phyloP scores from a whole-genome alignment of 1,139 yeast species.

The Magnusiomyces suaveolens region DNA sequence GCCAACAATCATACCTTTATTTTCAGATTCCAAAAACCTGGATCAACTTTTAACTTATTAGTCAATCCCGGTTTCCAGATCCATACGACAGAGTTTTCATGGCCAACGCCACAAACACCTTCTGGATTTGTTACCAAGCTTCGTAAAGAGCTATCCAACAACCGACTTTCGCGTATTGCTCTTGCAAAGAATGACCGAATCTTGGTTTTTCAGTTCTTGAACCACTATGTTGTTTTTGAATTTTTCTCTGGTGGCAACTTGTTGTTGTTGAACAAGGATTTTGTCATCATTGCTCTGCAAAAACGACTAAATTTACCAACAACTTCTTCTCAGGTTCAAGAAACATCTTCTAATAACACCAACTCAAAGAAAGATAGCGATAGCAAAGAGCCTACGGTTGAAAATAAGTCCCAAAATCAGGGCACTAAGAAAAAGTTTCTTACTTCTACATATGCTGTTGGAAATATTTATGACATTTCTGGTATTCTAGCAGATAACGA shows the following conservation, averaged over 20 bases:
- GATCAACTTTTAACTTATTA: constrained; percentile 55
- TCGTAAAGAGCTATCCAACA: constrained; percentile 74
- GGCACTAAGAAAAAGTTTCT: not conserved
- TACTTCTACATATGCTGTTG: constrained; percentile 18
- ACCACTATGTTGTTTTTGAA: constrained; percentile 68
- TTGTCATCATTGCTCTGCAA: constrained; percentile 52
- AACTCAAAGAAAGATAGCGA: not conserved
- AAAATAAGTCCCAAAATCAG: not conserved
- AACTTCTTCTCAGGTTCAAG: not conserved
- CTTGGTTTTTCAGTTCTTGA: constrained; percentile 70
- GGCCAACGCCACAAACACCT: constrained; percentile 73
- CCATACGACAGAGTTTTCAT: constrained; percentile 69
- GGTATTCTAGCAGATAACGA: constrained; percentile 3
- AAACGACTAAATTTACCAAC: constrained; percentile 9
- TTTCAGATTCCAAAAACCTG: constrained; percentile 75
- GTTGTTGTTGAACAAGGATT: constrained; percentile 58
- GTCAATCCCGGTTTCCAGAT: constrained; percentile 81
- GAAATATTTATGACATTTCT: constrained; percentile 17
- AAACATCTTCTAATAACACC: not conserved
- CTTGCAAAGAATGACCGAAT: constrained; percentile 76
- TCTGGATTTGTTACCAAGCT: constrained; percentile 77
- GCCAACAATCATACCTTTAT: constrained; percentile 65
- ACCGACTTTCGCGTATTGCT: constrained; percentile 61
- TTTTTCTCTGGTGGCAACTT: constrained; percentile 94
- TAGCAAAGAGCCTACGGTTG: constrained; percentile 1